These are phyloP conservation scores for Corymbia calophylla DNA, from an alignment of 441 rosid species.

Conservation along the genomic window DNA sequence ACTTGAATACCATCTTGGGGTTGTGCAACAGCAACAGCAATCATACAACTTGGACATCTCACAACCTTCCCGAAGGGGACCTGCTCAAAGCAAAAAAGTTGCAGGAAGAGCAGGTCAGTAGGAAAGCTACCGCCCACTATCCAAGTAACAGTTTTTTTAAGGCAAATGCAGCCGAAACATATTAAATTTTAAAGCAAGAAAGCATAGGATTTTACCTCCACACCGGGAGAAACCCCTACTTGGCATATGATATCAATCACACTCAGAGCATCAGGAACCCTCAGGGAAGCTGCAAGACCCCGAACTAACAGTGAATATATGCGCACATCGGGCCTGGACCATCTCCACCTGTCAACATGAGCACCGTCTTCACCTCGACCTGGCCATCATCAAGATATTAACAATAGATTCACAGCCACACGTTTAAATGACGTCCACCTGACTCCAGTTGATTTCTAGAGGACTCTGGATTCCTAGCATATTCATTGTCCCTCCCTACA, in stretches of 20 bases:
- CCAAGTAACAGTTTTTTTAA: neutral
- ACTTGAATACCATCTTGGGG: slow-evolving; percentile 95
- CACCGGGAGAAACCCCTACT: slow-evolving; percentile 77
- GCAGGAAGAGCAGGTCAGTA: neutral
- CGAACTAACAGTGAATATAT: slow-evolving; percentile 53
- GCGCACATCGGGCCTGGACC: slow-evolving; percentile 83
- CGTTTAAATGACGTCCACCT: neutral
- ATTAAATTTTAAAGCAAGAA: neutral
- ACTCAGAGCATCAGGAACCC: slow-evolving; percentile 77
- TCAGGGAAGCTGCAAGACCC: slow-evolving; percentile 67
- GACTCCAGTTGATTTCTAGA: neutral
- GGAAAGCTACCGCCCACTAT: neutral
- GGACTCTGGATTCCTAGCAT: neutral
- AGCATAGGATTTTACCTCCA: slow-evolving; percentile 41
- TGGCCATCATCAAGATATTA: slow-evolving; percentile 3
- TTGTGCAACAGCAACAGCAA: slow-evolving; percentile 81
- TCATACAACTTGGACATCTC: slow-evolving; percentile 75
- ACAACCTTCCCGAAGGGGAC: slow-evolving; percentile 95
- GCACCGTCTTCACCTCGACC: slow-evolving; percentile 45
- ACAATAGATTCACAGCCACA: neutral
- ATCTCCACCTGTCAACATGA: slow-evolving; percentile 60
- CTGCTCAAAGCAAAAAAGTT: slow-evolving; percentile 20
- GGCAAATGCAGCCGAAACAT: neutral
- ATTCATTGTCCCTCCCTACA: neutral
- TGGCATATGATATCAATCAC: slow-evolving; percentile 67